Conservation (phyloP, 805 yeast species). For the Wickerhamiella australiensis region DNA sequence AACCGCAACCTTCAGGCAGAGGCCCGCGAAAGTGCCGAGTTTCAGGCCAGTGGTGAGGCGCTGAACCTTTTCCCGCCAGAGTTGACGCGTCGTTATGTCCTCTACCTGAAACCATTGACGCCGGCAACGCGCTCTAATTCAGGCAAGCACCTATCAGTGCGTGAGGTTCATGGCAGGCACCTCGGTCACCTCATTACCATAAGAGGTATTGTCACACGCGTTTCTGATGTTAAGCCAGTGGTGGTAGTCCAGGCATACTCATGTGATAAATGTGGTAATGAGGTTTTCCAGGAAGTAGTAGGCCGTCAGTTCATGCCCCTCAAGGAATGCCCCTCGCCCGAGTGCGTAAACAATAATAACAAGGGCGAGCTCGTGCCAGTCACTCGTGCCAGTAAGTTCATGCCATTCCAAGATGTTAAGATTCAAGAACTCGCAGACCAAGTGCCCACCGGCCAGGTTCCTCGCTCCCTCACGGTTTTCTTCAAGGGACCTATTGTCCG, state of each 20-base stretch:
- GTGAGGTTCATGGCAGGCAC: slow-evolving; percentile 74
- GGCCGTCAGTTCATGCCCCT: slow-evolving; percentile 79
- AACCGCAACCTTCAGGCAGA: slow-evolving; percentile 3
- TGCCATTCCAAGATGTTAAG: slow-evolving; percentile 89
- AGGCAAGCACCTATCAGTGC: slow-evolving; percentile 61
- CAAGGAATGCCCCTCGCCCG: slow-evolving; percentile 68
- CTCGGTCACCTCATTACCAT: slow-evolving; percentile 83
- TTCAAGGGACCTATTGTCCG: slow-evolving; percentile 89
- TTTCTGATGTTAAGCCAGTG: slow-evolving; percentile 90
- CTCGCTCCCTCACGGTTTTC: slow-evolving; percentile 73
- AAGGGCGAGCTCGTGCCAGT: slow-evolving; percentile 85
- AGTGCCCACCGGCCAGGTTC: slow-evolving; percentile 97
- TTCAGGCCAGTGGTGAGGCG: slow-evolving; percentile 14
- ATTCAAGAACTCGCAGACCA: slow-evolving; percentile 91
- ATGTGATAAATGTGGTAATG: slow-evolving; percentile 95
- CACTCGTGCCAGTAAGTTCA: slow-evolving; percentile 90
- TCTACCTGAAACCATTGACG: slow-evolving; percentile 76
- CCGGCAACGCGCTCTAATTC: slow-evolving; percentile 20
- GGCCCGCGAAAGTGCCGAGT: not conserved
- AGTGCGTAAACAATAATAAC: slow-evolving; percentile 64
- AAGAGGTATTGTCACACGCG: slow-evolving; percentile 89
- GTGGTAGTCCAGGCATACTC: slow-evolving; percentile 88
- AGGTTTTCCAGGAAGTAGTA: slow-evolving; percentile 88
- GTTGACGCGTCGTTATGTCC: slow-evolving; percentile 71
- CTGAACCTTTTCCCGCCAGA: slow-evolving; percentile 67